Evolutionary conservation across 257 asterid species (phyloP).

Genomic region (Pogostemon cablin): DNA sequence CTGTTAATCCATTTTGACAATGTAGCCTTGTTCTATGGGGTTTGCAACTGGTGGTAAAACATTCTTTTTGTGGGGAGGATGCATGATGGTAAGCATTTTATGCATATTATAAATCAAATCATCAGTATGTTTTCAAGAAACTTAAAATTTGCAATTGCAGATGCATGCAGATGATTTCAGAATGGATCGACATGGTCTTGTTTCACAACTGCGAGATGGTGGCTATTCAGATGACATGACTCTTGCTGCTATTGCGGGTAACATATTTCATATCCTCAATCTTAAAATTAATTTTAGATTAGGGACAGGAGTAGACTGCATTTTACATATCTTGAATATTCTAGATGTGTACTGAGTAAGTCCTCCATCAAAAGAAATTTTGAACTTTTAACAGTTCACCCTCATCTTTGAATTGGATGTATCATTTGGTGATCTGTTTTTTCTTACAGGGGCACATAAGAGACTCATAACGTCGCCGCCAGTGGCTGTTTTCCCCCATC

Average conservation of each 20-base stretch:
- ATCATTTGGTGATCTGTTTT: slow-evolving; percentile 33
- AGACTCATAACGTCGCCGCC: slow-evolving; percentile 93
- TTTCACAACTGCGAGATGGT: slow-evolving; percentile 89
- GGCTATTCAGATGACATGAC: slow-evolving; percentile 99
- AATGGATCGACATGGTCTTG: slow-evolving; percentile 74
- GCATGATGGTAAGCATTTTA: slow-evolving; percentile 86
- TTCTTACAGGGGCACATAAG: slow-evolving; percentile 76
- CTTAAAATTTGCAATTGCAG: slow-evolving; percentile 48
- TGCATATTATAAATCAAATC: slow-evolving; percentile 12
- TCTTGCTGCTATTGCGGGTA: slow-evolving; percentile 96
- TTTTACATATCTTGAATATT: slow-evolving; percentile 6
- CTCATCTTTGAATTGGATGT: not conserved
- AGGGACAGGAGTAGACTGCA: slow-evolving; percentile 2
- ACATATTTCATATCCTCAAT: slow-evolving; percentile 16
- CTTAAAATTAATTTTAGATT: slow-evolving; percentile 11
- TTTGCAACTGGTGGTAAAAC: slow-evolving; percentile 99
- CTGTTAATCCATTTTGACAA: slow-evolving; percentile 27
- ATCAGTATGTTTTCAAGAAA: slow-evolving; percentile 28
- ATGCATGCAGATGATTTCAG: slow-evolving; percentile 99
- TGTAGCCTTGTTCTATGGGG: slow-evolving; percentile 99
- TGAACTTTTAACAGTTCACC: not conserved
- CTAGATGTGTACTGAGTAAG: not conserved
- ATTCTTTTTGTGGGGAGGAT: slow-evolving; percentile 99
- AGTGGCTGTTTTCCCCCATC: slow-evolving; percentile 98
- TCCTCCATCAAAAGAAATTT: too few relatives aligned